phyloP scores from a whole-genome alignment of 2,329 filamentous ascomycete genomes.

The Xylariomycetidae sp. region DNA sequence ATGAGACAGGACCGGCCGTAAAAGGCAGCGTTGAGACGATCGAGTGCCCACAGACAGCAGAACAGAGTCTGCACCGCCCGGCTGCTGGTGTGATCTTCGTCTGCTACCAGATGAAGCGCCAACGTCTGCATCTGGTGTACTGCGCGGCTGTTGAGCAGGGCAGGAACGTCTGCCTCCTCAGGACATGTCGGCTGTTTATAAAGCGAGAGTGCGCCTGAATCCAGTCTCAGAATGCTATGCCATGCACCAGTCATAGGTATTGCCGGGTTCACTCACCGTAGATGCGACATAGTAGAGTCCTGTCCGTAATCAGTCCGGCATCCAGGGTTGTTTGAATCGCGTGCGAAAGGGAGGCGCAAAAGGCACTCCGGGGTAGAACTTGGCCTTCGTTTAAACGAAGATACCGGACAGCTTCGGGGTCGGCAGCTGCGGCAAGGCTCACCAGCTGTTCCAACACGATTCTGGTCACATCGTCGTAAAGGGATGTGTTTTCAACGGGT shows the following conservation, averaged over 20 bases:
- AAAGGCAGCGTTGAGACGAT: constrained; percentile 55
- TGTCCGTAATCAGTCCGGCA: constrained; percentile 48
- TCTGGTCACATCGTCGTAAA: constrained; percentile 27
- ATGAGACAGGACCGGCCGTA: constrained; percentile 56
- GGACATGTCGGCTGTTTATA: constrained; percentile 52
- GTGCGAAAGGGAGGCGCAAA: constrained; percentile 42
- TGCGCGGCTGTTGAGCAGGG: constrained; percentile 48
- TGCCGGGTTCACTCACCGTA: too few species aligned
- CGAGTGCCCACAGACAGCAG: constrained; percentile 57
- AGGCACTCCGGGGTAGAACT: constrained; percentile 41
- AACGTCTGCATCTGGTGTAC: constrained; percentile 55
- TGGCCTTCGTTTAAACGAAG: constrained; percentile 38
- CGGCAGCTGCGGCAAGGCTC: constrained; percentile 49
- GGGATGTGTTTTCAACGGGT: constrained; percentile 23
- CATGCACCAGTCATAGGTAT: too few species aligned
- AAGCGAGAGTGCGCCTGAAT: constrained; percentile 50
- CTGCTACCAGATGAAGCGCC: constrained; percentile 45
- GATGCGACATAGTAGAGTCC: constrained; percentile 52
- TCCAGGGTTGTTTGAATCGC: constrained; percentile 47
- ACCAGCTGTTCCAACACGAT: constrained; percentile 50
- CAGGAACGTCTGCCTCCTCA: constrained; percentile 50
- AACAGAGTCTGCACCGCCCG: constrained; percentile 43
- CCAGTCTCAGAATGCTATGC: too few species aligned
- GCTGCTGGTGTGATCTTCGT: constrained; percentile 28
- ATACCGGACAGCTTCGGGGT: constrained; percentile 39